These are phyloP conservation scores for Suillus subluteus DNA, from an alignment of 768 basidiomycete genomes.

Conservation along the genomic window DNA sequence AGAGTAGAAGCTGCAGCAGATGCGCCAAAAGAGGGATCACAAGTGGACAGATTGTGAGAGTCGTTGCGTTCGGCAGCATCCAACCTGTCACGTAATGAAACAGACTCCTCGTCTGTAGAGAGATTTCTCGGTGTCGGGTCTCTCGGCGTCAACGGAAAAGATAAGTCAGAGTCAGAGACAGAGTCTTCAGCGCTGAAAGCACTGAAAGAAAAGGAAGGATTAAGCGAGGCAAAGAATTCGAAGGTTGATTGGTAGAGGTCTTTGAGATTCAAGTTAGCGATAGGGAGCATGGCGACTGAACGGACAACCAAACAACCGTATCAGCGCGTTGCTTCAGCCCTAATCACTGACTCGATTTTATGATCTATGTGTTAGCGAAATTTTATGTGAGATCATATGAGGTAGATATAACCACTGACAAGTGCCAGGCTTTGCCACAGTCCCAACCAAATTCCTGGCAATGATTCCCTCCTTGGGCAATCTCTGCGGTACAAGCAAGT, in stretches of 20 bases:
- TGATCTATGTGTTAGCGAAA: constrained; percentile 18
- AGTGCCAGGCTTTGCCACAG: constrained; percentile 1
- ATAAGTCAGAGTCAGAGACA: constrained; percentile 31
- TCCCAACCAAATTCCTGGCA: constrained; percentile 1
- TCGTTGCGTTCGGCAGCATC: constrained; percentile 38
- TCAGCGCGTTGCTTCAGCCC: constrained; percentile 1
- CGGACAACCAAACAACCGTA: constrained; percentile 40
- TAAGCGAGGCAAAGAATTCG: constrained; percentile 59
- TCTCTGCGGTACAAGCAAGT: constrained; percentile 5
- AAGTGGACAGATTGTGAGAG: constrained; percentile 35
- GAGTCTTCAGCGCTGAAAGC: constrained; percentile 30
- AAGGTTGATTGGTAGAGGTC: constrained; percentile 56
- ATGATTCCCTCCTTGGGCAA: constrained; percentile 5
- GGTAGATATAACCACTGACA: constrained; percentile 8
- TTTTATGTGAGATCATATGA: constrained; percentile 12
- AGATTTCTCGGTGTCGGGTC: constrained; percentile 33
- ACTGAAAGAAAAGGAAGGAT: constrained; percentile 37
- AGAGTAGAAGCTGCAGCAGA: constrained; percentile 48
- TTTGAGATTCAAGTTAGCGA: constrained; percentile 50
- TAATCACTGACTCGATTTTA: constrained; percentile 35
- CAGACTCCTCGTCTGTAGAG: constrained; percentile 46
- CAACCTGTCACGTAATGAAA: constrained; percentile 48
- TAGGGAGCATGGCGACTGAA: constrained; percentile 45
- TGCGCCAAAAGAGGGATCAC: constrained; percentile 34
- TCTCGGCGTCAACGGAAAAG: constrained; percentile 31